Evolutionary conservation across 2,329 filamentous ascomycete species (phyloP), one percentile per base, ranked within the genome.

Genomic region (Monilinia fructigena): DNA sequence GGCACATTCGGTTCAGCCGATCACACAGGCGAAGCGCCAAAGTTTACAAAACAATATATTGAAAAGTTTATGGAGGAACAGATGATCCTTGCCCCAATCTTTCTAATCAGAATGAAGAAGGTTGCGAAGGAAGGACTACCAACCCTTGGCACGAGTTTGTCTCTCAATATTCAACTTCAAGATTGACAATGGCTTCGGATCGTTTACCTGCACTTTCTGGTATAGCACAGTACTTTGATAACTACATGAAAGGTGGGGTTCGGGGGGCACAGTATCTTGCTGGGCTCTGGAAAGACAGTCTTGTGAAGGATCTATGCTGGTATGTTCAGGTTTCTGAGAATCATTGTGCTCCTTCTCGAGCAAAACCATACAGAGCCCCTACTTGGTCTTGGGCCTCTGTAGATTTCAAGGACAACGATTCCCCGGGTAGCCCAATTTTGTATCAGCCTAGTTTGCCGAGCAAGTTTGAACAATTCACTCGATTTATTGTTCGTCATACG

Each of bases 311-410:
- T 40, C 55, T 56, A 28, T 56, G 55, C 16, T 56, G 55, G 55
- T 56, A 26, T 40, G 23, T 56, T 11, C 16, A 28, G 38, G 38
- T 28, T 4, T 42, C 26, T 26, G 55, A 28, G 18, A 26, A 3
- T 20, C 2, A 3, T 31, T 45, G 55, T 45, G 16, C 11, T 6
- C 55, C 40, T 58, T 28, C 38, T 20, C 40, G 55, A 28, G 55
- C 55, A 11, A 14, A 58, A 20, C 55, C 38, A 18, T 45, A 45
- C 40, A 28, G 55, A 18, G 55, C 55, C 10, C 55, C 55, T 45
- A 45, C 38, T 45, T 58, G 55, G 55, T 58, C 38, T 11, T 58
- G 55, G 55, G 40, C 55, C 28, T 58, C 55, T 45, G 55, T 58
- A 18, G 55, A 58, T 58, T 58, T 45, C 23, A 7, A 55, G 12